Base-by-base conservation (phyloP, 805 yeast species). In the Wickerhamiella nectarea region DNA sequence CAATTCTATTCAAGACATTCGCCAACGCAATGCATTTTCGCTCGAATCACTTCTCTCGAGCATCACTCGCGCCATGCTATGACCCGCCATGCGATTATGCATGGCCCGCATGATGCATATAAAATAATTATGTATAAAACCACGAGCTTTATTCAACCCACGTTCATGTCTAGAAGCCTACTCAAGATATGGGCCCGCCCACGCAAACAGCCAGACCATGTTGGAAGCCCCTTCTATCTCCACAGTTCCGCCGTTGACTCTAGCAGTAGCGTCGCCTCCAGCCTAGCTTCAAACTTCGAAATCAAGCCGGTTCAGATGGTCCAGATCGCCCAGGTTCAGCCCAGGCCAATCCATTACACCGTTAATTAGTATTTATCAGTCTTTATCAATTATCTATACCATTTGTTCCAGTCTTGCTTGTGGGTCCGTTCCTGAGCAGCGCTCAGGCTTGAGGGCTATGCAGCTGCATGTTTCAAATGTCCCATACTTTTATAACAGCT, bases 61-160 rank as follows among this genome's bases (percentile, higher is more conserved):
- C 8, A 21, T 6, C 8, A 21, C 31, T 11, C 31, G 31, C n/a
- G 31, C 31, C 6, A 11, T 28, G 14, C 15, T 28, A 15, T 15
- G 31, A 28, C 31, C 31, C 31, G 31, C 31, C 31, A 28, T 28
- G 31, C 31, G 31, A 28, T 28, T 28, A 28, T 28, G 31, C 31
- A 28, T 3, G 31, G 31, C 31, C 31, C 15, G 31, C 31, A 28
- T 11, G 14, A n/a, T 28, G 31, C 31, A 28, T 28, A 12, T 12
- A 28, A 28, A 11, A 28, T n/a, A 12, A 12, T 6, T 28, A 28
- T 8, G n/a, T 28, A 28, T 28, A 28, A 4, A 28, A 4, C 31
- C 7, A 15, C 14, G 6, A 15, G 3, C 15, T n/a, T 15, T 12
- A 4, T 7, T 4, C 14, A 7, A 15, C 14, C 15, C 31, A 11